Evolutionary conservation across 352 stramenopile species (phyloP), one percentile per base, ranked within the genome.

Genomic region (Phytophthora cactorum): DNA sequence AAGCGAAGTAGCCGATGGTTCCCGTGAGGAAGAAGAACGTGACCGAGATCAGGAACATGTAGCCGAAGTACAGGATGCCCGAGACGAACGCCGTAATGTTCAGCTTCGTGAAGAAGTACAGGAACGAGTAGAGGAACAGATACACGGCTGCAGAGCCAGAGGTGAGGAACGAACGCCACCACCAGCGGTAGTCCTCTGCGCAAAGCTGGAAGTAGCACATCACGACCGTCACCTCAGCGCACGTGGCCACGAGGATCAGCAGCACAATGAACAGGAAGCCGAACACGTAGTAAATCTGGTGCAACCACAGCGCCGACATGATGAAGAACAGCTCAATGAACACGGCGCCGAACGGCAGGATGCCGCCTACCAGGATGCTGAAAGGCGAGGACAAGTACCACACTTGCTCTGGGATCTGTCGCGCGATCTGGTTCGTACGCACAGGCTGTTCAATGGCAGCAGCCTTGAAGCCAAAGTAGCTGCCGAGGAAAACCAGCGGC

Each of bases 281-380:
- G 80, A 99, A 99, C 36, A 99, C 97, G 85, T 99, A 99, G 88
- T 99, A 99, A 68, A 99, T 98, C 89, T 98, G 95, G 82, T 99
- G 95, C 51, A 99, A 77, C 98, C 98, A 99, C 32, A 99, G 81
- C 52, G 98, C 97, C 65, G 90, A 98, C 96, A 99, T 99, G 79
- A 99, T 99, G 86, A 99, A 99, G 78, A 99, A 99, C 25, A 99
- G 90, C 77, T 99, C 98, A 67, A 99, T 99, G 78, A 98, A 99
- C 43, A 99, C 97, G 7, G 97, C 97, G 36, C 98, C 98, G 74
- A 99, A 99, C 14, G 98, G 98, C 25, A 99, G 77, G 44, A 99
- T 96, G 53, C 98, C 98, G 45, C 97, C 98, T 7, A 99, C 81
- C 14, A 98, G 69, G 66, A 98, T 98, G 58, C 90, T 98, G 70